Percentiles rank a stretch among this genome's conserved stretches.
These are phyloP conservation scores for Leccinellum albellum DNA, from an alignment of 768 basidiomycete species.

Conservation along the genomic window DNA sequence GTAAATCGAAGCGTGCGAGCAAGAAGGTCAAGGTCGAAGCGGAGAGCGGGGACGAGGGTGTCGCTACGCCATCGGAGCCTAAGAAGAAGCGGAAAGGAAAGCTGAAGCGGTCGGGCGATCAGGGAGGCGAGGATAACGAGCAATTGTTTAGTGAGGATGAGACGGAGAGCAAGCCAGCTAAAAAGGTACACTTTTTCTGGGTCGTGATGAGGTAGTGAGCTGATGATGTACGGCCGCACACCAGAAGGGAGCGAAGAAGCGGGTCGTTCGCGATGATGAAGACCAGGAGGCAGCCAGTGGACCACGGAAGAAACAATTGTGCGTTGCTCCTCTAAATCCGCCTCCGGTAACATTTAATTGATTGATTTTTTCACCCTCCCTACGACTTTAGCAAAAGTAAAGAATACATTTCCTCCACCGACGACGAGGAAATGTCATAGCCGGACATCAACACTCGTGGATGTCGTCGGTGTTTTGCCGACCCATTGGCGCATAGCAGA, in stretches of 20 bases:
- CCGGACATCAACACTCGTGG: background rate
- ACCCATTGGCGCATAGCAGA: background rate
- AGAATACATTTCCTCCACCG: slow-evolving; percentile 82
- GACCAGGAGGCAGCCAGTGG: slow-evolving; percentile 61
- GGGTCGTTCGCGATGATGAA: slow-evolving; percentile 77
- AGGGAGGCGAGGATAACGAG: slow-evolving; percentile 57
- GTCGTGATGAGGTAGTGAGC: background rate
- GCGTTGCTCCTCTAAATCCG: slow-evolving; percentile 24
- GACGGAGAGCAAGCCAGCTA: slow-evolving; percentile 49
- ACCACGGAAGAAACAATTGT: slow-evolving; percentile 80
- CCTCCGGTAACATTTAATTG: background rate
- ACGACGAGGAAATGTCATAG: slow-evolving; percentile 62
- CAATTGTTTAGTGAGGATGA: slow-evolving; percentile 74
- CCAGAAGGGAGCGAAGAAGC: slow-evolving; percentile 59
- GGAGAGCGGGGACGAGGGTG: slow-evolving; percentile 50
- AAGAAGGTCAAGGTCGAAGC: slow-evolving; percentile 51
- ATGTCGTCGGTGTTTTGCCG: background rate
- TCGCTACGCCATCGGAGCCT: slow-evolving; percentile 37
- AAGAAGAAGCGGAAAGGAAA: slow-evolving; percentile 82
- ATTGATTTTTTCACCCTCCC: slow-evolving; percentile 1
- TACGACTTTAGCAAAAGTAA: slow-evolving; percentile 70
- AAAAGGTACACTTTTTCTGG: slow-evolving; percentile 50
- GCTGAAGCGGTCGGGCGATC: slow-evolving; percentile 50
- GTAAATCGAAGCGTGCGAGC: slow-evolving; percentile 51
- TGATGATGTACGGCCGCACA: background rate